A percentile compares a stretch with the other conserved stretches of the same genome.
These are phyloP conservation scores for Carnegiea gigantea DNA, from an alignment of 179 eudicot species.

Conservation along the genomic window DNA sequence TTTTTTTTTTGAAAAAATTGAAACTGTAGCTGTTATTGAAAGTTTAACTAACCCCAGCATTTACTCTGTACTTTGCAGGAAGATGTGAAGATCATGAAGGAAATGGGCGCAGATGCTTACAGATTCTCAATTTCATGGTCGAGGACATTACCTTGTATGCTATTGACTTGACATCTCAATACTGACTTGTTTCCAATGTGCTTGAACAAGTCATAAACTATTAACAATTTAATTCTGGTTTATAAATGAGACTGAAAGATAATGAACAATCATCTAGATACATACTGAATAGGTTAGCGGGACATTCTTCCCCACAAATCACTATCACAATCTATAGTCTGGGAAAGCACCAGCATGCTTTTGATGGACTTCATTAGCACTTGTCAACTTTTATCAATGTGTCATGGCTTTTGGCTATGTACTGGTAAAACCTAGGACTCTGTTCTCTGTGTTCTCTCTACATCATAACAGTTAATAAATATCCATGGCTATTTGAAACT, in stretches of 20 bases:
- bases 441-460: background rate
- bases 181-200: background rate
- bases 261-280: background rate
- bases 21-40: background rate
- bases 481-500: background rate
- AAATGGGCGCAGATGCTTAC: slow-evolving; percentile 52
- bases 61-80: slow-evolving; percentile 37
- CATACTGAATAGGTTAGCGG: background rate
- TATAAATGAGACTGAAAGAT: background rate
- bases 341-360: background rate
- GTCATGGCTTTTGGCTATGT: background rate
- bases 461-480: background rate
- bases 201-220: background rate
- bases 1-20: too few relatives aligned
- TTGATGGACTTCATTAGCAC: slow-evolving; percentile 6
- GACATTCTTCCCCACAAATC: too few relatives aligned
- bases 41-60: background rate
- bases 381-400: background rate
- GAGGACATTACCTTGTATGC: slow-evolving; percentile 56
- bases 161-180: background rate
- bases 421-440: background rate
- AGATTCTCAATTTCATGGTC: slow-evolving; percentile 73
- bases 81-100: slow-evolving; percentile 55
- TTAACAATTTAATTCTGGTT: background rate
- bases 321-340: too few relatives aligned